phyloP scores from a whole-genome alignment of 495 filamentous ascomycete genomes.

The Penicillium lagena region DNA sequence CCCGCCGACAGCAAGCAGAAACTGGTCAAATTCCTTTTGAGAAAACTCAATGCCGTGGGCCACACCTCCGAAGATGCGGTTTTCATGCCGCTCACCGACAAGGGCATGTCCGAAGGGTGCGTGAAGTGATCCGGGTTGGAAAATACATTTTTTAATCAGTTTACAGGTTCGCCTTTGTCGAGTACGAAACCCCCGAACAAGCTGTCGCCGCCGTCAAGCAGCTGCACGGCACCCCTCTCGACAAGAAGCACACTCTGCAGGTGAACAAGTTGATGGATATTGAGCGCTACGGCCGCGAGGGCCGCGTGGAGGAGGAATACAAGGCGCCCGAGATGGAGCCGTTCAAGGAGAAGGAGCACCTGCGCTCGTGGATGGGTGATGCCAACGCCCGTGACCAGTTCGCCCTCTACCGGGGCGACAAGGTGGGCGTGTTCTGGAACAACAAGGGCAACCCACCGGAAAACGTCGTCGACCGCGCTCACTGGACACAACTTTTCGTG shows the following conservation, averaged over 20 bases:
- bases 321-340: conserved; percentile 66
- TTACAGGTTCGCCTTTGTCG: conserved; percentile 83
- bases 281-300: conserved; percentile 90
- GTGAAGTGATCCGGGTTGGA: conserved; percentile 14
- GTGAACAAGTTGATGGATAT: conserved; percentile 99
- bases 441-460: conserved; percentile 89
- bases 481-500: conserved; percentile 96
- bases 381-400: conserved; percentile 86
- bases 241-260: conserved; percentile 89
- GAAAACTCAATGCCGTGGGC: conserved; percentile 80
- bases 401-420: conserved; percentile 81
- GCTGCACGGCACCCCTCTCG: conserved; percentile 75
- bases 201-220: conserved; percentile 80
- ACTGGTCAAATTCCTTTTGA: conserved; percentile 87
- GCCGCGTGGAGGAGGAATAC: conserved; percentile 86
- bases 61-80: conserved; percentile 79
- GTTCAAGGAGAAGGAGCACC: conserved; percentile 87
- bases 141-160: background rate
- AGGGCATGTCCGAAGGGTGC: conserved; percentile 78
- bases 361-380: conserved; percentile 88
- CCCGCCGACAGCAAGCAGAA: conserved; percentile 77
- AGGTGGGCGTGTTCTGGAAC: conserved; percentile 95
- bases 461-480: conserved; percentile 76
- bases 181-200: conserved; percentile 89
- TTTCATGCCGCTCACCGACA: conserved; percentile 85